Base-by-base conservation (phyloP, 768 basidiomycete species). In the Trametes cinnabarina region DNA sequence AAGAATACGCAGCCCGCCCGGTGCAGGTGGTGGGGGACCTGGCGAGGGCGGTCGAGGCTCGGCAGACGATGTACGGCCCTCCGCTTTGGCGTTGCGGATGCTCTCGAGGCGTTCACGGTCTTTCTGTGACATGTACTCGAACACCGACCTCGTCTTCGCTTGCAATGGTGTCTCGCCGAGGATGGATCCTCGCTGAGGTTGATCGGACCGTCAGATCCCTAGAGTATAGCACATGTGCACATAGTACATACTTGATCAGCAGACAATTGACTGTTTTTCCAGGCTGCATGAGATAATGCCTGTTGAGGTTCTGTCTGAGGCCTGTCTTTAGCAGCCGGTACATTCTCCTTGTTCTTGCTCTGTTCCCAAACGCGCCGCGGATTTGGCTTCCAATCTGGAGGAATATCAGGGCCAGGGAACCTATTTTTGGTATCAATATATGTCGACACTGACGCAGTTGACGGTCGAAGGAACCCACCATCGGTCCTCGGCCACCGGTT, bases 61-160 rank as follows among this genome's bases (percentile, higher is more conserved):
- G 15, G 44, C 19, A 2, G 65, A 58, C 3, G 69, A 51, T 9
- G 67, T 58, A 22, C 68, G 55, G 30, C 7, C 30, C 14, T 78
- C 68, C 5, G 69, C 37, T 14, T 65, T 62, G 7, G 69, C 65
- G 8, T 61, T 63, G 43, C 71, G 58, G 25, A 90, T 80, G 26
- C 79, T 79, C 66, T 86, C 79, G 15, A 99, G 79, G 6, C 95
- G 86, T 58, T 97, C 94, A 55, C 85, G 83, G 66, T 96, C 93
- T 66, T 94, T 95, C 62, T 88, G 83, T 0, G 97, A 96, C 69
- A 98, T 84, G 69, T 86, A 98, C 43, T 98, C 95, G 69, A 96
- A 98, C 15, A 99, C 83, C 0, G 96, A 98, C 11, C 85, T 84
- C 2, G 90, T 83, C 14, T 80, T 82, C 3, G 85, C 73, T 12